Evolutionary conservation across 2,329 filamentous ascomycete species (phyloP).

Genomic region (Parafenestella ontariensis): DNA sequence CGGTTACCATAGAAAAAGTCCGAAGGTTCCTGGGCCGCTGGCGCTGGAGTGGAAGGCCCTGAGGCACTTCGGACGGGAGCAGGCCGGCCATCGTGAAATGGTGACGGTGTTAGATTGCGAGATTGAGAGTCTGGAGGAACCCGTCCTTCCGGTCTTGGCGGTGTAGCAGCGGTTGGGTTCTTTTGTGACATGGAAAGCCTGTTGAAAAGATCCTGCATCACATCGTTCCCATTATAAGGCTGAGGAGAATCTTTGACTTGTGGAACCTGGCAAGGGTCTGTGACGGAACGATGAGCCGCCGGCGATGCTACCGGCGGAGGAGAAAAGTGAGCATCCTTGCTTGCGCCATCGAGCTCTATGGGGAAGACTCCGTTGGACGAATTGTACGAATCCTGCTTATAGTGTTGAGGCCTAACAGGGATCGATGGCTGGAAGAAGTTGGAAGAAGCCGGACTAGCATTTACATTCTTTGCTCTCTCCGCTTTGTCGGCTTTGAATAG

Average conservation of each 20-base stretch:
- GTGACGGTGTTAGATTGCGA: slow-evolving; percentile 49
- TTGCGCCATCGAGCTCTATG: slow-evolving; percentile 67
- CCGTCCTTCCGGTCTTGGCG: slow-evolving; percentile 30
- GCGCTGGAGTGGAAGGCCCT: slow-evolving; percentile 43
- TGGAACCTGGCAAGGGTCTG: slow-evolving; percentile 40
- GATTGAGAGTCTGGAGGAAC: slow-evolving; percentile 29
- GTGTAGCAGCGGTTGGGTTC: slow-evolving; percentile 29
- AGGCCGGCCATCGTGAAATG: slow-evolving; percentile 42
- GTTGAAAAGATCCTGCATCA: slow-evolving; percentile 54
- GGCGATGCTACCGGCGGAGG: slow-evolving; percentile 33
- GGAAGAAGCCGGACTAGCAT: slow-evolving; percentile 47
- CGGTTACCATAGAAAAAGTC: slow-evolving; percentile 53
- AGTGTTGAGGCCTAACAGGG: slow-evolving; percentile 37
- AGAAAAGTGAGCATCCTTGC: slow-evolving; percentile 24
- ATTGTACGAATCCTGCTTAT: slow-evolving; percentile 54
- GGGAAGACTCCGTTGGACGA: slow-evolving; percentile 67
- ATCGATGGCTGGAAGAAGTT: slow-evolving; percentile 22
- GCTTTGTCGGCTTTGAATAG: slow-evolving; percentile 88
- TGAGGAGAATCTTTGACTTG: slow-evolving; percentile 28
- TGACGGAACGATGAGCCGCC: slow-evolving; percentile 34
- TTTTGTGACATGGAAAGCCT: slow-evolving; percentile 47
- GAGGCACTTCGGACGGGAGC: slow-evolving; percentile 41
- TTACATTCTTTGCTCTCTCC: slow-evolving; percentile 70
- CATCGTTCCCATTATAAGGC: slow-evolving; percentile 54
- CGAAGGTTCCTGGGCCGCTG: slow-evolving; percentile 30